A percentile compares a stretch with the other conserved stretches of the same genome.
phyloP scores from a whole-genome alignment of 139 green algal species.

The Marvania coccoides region DNA sequence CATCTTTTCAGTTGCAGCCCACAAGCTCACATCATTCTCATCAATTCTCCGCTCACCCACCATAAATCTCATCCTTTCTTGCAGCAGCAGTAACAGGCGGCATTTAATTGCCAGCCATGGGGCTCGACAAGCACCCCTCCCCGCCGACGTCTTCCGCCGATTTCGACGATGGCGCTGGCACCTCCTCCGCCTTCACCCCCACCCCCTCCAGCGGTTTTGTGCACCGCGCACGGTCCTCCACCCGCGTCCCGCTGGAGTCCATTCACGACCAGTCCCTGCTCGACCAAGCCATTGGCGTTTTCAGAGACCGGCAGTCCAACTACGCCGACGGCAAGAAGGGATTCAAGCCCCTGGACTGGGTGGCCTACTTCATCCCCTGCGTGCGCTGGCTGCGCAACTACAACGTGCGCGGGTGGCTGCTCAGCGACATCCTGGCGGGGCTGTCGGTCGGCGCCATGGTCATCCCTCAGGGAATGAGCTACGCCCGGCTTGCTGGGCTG shows the following conservation, averaged over 20 bases:
- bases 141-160: too few species aligned
- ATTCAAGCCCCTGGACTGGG: conserved; percentile 30
- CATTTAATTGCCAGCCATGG: too few species aligned
- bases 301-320: background rate
- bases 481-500: conserved; percentile 62
- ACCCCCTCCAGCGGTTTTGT: background rate
- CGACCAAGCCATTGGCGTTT: background rate
- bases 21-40: too few species aligned
- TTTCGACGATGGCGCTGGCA: too few species aligned
- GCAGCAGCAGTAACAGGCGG: too few species aligned
- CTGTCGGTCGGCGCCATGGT: conserved; percentile 70
- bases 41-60: too few species aligned
- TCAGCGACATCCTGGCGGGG: conserved; percentile 58
- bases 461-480: conserved; percentile 59
- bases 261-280: conserved; percentile 8
- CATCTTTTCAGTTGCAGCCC: too few species aligned
- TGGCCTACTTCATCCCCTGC: conserved; percentile 41
- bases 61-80: too few species aligned
- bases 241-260: background rate
- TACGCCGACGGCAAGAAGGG: conserved; percentile 12
- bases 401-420: conserved; percentile 23
- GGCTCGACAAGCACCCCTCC: too few species aligned
- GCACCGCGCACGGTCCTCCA: background rate
- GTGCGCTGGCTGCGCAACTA: conserved; percentile 55
- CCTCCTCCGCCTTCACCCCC: background rate